Base-by-base conservation (phyloP, 306 rosid genomes). In the Lagenaria siceraria region DNA sequence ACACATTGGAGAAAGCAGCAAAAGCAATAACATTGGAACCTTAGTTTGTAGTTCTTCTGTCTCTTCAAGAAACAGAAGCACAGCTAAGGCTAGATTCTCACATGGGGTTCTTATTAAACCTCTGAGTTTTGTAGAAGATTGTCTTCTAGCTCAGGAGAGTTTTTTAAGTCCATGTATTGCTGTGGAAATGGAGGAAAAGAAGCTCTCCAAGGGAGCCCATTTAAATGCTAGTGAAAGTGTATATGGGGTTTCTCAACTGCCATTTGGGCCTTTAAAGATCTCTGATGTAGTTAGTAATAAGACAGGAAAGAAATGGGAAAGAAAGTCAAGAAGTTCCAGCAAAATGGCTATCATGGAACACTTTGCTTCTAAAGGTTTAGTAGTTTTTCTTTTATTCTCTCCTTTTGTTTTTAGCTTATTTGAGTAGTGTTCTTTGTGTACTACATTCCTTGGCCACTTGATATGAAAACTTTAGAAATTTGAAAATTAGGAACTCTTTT, bases 51-150 rank as follows among this genome's bases (percentile, higher is more conserved):
- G 33, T 29, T 60, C 79, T 60, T 56, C 78, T 4, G 42, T 84
- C 82, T 77, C 63, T 81, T 27, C 29, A 59, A 82, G 84, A 78
- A 87, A 85, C 27, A 89, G 80, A 84, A 87, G 87, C 82, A 81
- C 84, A 59, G 62, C 85, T 55, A 80, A 82, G 80, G 19, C 84
- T 55, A 81, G 74, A 69, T 36, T 52, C 78, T 80, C 55, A 36
- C 76, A 40, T 75, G 81, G 59, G 52, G 74, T n/a, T 66, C 19
- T 66, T 38, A 5, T 38, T 21, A 66, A 66, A 38, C 60, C 93
- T 2, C 43, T 81, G 31, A 89, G 53, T 82, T 90, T 90, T 35
- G 81, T 87, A 55, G 89, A 90, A 77, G 85, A 93, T 86, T 88
- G 89, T 74, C 86, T 88, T 51, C 75, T 86, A 88, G 89, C 27